These are phyloP conservation scores for Acacia confusa DNA, from an alignment of 306 rosid species.

Conservation along the genomic window DNA sequence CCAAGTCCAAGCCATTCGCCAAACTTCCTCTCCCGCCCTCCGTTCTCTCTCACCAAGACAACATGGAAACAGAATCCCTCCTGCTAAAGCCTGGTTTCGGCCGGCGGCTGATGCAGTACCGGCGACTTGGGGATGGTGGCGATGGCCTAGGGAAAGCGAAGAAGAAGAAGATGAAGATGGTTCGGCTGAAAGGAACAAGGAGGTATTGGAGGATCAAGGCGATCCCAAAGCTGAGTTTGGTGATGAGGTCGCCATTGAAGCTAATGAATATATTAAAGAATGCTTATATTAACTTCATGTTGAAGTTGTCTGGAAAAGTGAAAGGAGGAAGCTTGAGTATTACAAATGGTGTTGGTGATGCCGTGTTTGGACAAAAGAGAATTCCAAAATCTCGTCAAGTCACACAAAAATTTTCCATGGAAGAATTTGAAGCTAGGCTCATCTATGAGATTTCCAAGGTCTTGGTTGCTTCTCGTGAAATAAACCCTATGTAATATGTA, in stretches of 20 bases:
- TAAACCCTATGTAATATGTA: not conserved
- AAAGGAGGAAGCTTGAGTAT: conserved; percentile 1
- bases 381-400: conserved; percentile 33
- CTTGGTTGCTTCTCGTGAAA: conserved; percentile 11
- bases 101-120: conserved; percentile 44
- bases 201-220: conserved; percentile 45
- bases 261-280: conserved; percentile 44
- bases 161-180: conserved; percentile 35
- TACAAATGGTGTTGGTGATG: not conserved
- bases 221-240: conserved; percentile 40
- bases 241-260: conserved; percentile 48
- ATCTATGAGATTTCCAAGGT: not conserved
- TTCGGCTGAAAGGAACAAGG: conserved; percentile 32
- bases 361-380: conserved; percentile 36
- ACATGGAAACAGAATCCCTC: conserved; percentile 44
- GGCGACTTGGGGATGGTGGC: conserved; percentile 21
- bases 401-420: conserved; percentile 15
- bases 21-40: not conserved
- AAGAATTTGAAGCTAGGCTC: conserved; percentile 9
- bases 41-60: not conserved
- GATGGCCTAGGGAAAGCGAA: too few relatives aligned
- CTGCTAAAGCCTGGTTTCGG: conserved; percentile 34
- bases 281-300: conserved; percentile 48
- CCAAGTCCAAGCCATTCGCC: not conserved
- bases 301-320: conserved; percentile 39